phyloP scores from a whole-genome alignment of 257 asterid species.

The Solanum chmielewskii region DNA sequence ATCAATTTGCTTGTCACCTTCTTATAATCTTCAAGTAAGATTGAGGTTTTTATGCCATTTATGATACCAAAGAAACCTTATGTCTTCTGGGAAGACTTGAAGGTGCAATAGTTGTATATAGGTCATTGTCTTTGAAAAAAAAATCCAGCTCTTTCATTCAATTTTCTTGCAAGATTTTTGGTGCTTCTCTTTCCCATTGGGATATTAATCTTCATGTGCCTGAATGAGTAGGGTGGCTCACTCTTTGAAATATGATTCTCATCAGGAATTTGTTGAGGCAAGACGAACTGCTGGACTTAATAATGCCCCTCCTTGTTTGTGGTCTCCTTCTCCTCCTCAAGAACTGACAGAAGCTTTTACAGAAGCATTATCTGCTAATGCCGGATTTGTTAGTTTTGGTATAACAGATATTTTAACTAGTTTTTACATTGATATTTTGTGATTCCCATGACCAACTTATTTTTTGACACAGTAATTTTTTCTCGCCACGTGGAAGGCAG shows the following conservation, averaged over 20 bases:
- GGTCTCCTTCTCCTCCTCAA: slow-evolving; percentile 84
- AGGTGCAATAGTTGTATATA: not conserved
- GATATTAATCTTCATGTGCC: not conserved
- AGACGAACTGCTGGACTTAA: slow-evolving; percentile 77
- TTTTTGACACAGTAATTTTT: slow-evolving; percentile 46
- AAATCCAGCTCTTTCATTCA: not conserved
- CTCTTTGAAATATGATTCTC: not conserved
- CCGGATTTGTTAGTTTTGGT: slow-evolving; percentile 97
- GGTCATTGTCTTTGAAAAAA: not conserved
- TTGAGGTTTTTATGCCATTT: not conserved
- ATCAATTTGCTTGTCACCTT: not conserved
- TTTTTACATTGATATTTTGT: not conserved
- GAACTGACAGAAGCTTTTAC: slow-evolving; percentile 61
- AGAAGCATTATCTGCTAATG: slow-evolving; percentile 71
- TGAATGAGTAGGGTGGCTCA: not conserved
- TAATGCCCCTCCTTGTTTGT: slow-evolving; percentile 85
- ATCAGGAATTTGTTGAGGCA: slow-evolving; percentile 94
- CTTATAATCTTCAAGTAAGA: not conserved
- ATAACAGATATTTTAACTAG: slow-evolving; percentile 8
- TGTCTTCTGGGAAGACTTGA: not conserved
- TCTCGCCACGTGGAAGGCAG: slow-evolving; percentile 93
- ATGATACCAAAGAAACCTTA: not conserved
- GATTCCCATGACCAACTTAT: slow-evolving; percentile 2
- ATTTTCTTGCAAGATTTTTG: not conserved
- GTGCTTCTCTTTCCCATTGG: not conserved